phyloP scores from a whole-genome alignment of 2,329 filamentous ascomycete genomes.

The Ophiostoma ips region DNA sequence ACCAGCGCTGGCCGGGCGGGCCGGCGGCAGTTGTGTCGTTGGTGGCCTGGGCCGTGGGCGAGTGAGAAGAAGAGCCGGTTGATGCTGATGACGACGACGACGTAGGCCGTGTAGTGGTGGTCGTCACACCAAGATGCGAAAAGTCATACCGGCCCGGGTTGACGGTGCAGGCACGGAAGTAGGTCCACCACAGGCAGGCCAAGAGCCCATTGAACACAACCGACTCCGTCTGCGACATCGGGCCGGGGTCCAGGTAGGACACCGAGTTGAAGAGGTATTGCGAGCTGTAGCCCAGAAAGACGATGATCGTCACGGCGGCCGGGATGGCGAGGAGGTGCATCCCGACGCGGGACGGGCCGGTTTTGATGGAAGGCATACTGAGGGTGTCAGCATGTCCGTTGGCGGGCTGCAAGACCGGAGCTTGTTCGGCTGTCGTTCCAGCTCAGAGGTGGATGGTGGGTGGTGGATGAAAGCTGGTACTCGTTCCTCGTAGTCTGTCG shows the following conservation, averaged over 20 bases:
- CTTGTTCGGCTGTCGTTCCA: too few relatives aligned
- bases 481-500: too few relatives aligned
- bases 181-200: slow-evolving; percentile 51
- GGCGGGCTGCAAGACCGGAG: too few relatives aligned
- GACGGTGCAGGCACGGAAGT: slow-evolving; percentile 45
- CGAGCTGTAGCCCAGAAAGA: slow-evolving; percentile 57
- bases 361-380: slow-evolving; percentile 15
- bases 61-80: slow-evolving; percentile 2
- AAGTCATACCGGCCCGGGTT: slow-evolving; percentile 43
- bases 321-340: slow-evolving; percentile 52
- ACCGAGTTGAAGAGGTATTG: slow-evolving; percentile 55
- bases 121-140: not conserved
- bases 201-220: slow-evolving; percentile 54
- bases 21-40: not conserved
- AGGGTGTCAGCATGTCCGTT: not conserved
- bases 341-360: slow-evolving; percentile 26
- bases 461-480: too few relatives aligned
- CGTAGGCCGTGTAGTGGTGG: not conserved
- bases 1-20: slow-evolving; percentile 40
- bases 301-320: slow-evolving; percentile 49
- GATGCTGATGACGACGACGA: slow-evolving; percentile 3
- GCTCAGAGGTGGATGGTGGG: too few relatives aligned
- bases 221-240: slow-evolving; percentile 41
- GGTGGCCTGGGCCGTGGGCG: not conserved
- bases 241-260: slow-evolving; percentile 43